Evolutionary conservation across 2,329 filamentous ascomycete genomes (phyloP).

Genomic region (Hypoxylon sp.): DNA sequence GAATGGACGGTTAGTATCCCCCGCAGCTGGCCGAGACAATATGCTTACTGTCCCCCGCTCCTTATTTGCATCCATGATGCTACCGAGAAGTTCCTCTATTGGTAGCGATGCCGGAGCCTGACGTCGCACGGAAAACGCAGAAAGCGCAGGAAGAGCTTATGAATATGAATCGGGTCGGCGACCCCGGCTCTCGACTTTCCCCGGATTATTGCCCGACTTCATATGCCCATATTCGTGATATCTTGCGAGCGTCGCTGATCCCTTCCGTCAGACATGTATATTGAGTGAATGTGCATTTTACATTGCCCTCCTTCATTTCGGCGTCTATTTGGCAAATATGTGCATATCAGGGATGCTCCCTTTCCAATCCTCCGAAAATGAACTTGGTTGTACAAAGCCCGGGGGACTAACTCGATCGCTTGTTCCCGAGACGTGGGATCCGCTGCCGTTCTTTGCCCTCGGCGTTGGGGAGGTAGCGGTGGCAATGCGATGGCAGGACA

Average conservation of each 20-base stretch:
- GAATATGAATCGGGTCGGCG: slow-evolving; percentile 40
- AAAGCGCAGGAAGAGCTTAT: slow-evolving; percentile 16
- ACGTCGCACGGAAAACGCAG: slow-evolving; percentile 37
- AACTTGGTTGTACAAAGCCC: slow-evolving; percentile 7
- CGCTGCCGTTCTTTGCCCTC: not conserved
- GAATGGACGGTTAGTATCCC: slow-evolving; percentile 34
- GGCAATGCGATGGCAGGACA: not conserved
- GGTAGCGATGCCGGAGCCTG: slow-evolving; percentile 35
- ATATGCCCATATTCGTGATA: slow-evolving; percentile 15
- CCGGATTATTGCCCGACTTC: slow-evolving; percentile 29
- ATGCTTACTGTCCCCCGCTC: slow-evolving; percentile 33
- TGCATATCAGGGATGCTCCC: slow-evolving; percentile 6
- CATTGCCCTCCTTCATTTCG: slow-evolving; percentile 6
- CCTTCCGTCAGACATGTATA: slow-evolving; percentile 20
- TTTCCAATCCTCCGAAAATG: slow-evolving; percentile 1
- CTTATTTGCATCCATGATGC: slow-evolving; percentile 23
- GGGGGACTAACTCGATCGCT: slow-evolving; percentile 9
- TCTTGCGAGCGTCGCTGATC: slow-evolving; percentile 26
- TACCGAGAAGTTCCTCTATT: slow-evolving; percentile 26
- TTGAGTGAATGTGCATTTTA: slow-evolving; percentile 14
- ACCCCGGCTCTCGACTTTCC: slow-evolving; percentile 34
- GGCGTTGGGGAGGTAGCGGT: slow-evolving; percentile 9
- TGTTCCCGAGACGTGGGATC: not conserved
- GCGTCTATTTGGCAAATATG: slow-evolving; percentile 12
- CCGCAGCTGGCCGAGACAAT: slow-evolving; percentile 34